Base-by-base conservation (phyloP, 306 rosid species). In the Cucumis melo region DNA sequence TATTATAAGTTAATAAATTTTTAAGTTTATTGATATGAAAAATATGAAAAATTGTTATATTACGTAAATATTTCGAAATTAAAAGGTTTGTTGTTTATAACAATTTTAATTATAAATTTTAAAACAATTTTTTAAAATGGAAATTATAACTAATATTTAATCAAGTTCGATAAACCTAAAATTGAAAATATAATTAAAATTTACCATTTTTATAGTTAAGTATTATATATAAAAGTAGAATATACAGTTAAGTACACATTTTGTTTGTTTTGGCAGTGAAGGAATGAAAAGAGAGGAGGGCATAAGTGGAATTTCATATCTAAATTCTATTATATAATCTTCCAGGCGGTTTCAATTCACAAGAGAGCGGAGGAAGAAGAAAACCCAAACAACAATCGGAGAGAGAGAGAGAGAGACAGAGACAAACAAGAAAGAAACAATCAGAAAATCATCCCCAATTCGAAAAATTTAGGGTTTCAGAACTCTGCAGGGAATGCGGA, bases 401-500 rank as follows among this genome's bases (percentile, higher is more conserved):
- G 21, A 24, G 16, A 1, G 13, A n/a, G 16, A 16, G 24, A 24
- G 15, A 4, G 23, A 5, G 0, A 9, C n/a, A n/a, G n/a, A 27
- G 10, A 10, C 6, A 23, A 41, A 20, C 7, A 23, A 68, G 15
- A n/a, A 42, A 10, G 41, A 3, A 16, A 2, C 6, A 41, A 17
- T 5, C 24, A 16, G 58, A 6, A 10, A 21, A 24, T 56, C n/a
- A n/a, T n/a, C n/a, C 39, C 9, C 56, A 48, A 17, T 44, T 27
- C 12, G 17, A 23, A 24, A 5, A 19, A 24, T n/a, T 2, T 15
- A 32, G 73, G 44, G 58, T 71, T 71, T 27, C 59, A 16, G 21
- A n/a, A 11, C 56, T 61, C 62, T 23, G 74, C 77, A 14, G 95
- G 91, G 91, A 92, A 92, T 95, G 99, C 92, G 82, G 88, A 90